Evolutionary conservation across 2,329 filamentous ascomycete species (phyloP), one percentile per base, ranked within the genome.

Genomic region (Talaromyces sp.): DNA sequence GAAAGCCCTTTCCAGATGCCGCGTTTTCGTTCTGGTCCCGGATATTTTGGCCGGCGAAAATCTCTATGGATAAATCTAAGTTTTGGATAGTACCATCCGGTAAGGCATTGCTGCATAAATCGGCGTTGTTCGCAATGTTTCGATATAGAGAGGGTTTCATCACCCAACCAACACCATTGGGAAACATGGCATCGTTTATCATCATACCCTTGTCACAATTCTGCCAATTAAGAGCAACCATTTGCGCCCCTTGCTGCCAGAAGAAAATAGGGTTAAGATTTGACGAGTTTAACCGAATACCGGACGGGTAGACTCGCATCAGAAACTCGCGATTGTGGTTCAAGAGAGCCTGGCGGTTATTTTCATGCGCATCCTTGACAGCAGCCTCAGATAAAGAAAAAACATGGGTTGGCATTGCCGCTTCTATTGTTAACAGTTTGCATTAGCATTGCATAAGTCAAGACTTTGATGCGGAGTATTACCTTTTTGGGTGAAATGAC

Each of bases 171-270:
- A 85, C 80, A 57, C 90, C 89, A 10, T 87, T 90, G 1, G 86
- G 84, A 75, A 96, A 96, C 91, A 96, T 95, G 67, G 86, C 93
- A 71, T 95, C 88, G 71, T 97, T 97, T 15, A 96, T 83, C 93
- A 97, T 97, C 88, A 96, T 96, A 33, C 91, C 92, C 67, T 91
- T 89, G 70, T 97, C 92, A 74, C 90, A 88, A 64, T 88, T 88
- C 75, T 98, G 93, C 91, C 93, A 98, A 77, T 97, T 97, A 63
- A 98, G 80, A 0, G 93, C 93, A 1, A 96, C 92, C 67, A 97
- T 88, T 75, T 97, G 93, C 3, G 96, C 88, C 15, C 93, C 93
- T 65, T 91, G 88, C 33, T 91, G 84, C 93, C 93, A 97, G 75
- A 93, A 95, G 3, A 88, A 82, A 0, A 87, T 85, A 4, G 93